phyloP scores from a whole-genome alignment of 495 filamentous ascomycete species.

The Penicillium taxi region DNA sequence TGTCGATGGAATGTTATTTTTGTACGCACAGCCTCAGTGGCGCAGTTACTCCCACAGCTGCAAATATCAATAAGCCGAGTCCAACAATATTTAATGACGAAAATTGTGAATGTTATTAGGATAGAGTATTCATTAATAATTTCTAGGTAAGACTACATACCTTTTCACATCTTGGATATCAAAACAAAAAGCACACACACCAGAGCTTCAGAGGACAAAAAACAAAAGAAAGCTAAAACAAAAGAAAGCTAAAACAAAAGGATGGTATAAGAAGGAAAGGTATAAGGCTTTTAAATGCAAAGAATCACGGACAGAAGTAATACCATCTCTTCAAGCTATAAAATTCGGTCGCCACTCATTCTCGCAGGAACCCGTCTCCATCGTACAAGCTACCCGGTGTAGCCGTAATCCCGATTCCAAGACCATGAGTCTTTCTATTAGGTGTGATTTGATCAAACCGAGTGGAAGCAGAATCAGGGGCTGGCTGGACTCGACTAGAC shows the following conservation, averaged over 20 bases:
- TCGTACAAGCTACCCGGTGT: conserved; percentile 45
- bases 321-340: conserved; percentile 1
- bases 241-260: conserved; percentile 7
- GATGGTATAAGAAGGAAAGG: conserved; percentile 10
- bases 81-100: no score
- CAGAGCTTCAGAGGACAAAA: conserved; percentile 2
- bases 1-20: no score
- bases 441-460: conserved; percentile 26
- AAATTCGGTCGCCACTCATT: no score
- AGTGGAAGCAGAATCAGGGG: conserved; percentile 14
- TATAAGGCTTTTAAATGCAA: conserved; percentile 13
- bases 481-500: conserved; percentile 7
- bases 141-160: conserved; percentile 19
- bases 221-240: conserved; percentile 1
- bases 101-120: no score
- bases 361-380: conserved; percentile 41
- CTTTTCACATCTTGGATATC: conserved; percentile 17
- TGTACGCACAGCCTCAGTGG: no score
- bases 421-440: conserved; percentile 24
- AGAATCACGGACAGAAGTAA: conserved; percentile 1
- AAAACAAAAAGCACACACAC: conserved; percentile 8
- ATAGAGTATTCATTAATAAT: conserved; percentile 6
- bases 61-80: no score
- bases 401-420: conserved; percentile 23
- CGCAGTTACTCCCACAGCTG: no score